Percentiles rank a stretch among this genome's conserved stretches.
phyloP scores from a whole-genome alignment of 495 filamentous ascomycete genomes.

The Eremomyces bilateralis region DNA sequence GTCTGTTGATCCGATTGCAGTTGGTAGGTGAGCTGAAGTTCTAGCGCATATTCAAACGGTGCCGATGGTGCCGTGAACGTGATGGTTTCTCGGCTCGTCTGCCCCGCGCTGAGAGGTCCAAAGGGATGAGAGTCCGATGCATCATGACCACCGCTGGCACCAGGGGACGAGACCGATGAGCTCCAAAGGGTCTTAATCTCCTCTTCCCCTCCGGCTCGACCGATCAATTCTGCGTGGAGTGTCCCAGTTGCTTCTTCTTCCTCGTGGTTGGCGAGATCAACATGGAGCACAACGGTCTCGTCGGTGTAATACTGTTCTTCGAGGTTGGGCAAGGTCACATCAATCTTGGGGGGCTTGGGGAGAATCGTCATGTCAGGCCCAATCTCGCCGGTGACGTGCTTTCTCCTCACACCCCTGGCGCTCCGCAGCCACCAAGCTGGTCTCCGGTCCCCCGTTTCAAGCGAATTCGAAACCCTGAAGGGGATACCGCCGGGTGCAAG shows the following conservation, averaged over 20 bases:
- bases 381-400: constrained; percentile 25
- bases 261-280: constrained; percentile 65
- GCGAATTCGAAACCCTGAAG: constrained; percentile 40
- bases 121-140: constrained; percentile 16
- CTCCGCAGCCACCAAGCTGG: constrained; percentile 10
- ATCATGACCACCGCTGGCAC: constrained; percentile 4
- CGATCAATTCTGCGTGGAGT: constrained; percentile 44
- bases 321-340: constrained; percentile 38
- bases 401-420: constrained; percentile 13
- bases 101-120: constrained; percentile 10
- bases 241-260: constrained; percentile 51
- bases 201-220: constrained; percentile 16
- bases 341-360: constrained; percentile 83
- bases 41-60: constrained; percentile 43
- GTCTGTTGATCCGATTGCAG: constrained; percentile 66
- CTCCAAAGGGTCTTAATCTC: neutral
- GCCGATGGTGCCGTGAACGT: constrained; percentile 23
- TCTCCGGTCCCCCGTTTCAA: constrained; percentile 21
- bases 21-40: constrained; percentile 51
- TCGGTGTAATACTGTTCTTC: constrained; percentile 60
- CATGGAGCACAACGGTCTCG: constrained; percentile 42
- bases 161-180: neutral
- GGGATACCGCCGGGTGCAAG: constrained; percentile 44
- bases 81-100: constrained; percentile 18
- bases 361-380: constrained; percentile 40